These are phyloP conservation scores for Kregervanrija fluxuum DNA, from an alignment of 805 yeast species.

Conservation along the genomic window DNA sequence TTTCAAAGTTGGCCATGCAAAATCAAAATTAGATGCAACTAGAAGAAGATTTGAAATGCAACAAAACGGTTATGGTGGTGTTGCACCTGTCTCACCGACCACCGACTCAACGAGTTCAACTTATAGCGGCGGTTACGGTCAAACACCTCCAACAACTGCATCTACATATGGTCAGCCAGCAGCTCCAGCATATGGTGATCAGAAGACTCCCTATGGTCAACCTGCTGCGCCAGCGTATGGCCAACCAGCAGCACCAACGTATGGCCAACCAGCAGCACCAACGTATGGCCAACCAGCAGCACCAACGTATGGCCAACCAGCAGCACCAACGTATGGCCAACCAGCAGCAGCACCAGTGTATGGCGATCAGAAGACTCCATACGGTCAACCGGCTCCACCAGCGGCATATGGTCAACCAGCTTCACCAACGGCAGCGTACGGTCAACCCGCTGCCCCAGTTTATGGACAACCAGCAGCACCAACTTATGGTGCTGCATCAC, in stretches of 20 bases:
- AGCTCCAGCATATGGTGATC: slow-evolving; percentile 2
- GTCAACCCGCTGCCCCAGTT: slow-evolving; percentile 21
- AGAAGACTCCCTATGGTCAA: slow-evolving; percentile 6
- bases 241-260: slow-evolving; percentile 13
- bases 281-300: slow-evolving; percentile 12
- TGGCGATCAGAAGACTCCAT: slow-evolving; percentile 7
- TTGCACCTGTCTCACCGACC: slow-evolving; percentile 15
- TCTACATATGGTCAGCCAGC: slow-evolving; percentile 22
- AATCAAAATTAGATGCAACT: slow-evolving; percentile 74
- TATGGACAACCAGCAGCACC: slow-evolving; percentile 16
- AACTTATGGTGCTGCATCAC: slow-evolving; percentile 3
- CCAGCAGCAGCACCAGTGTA: slow-evolving; percentile 21
- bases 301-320: slow-evolving; percentile 23
- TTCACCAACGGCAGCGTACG: slow-evolving; percentile 9
- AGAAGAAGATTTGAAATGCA: slow-evolving; percentile 59
- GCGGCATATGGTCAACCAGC: slow-evolving; percentile 15
- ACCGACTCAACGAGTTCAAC: slow-evolving; percentile 25
- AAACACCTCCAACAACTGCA: slow-evolving; percentile 21
- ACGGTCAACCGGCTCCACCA: slow-evolving; percentile 8
- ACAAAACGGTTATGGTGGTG: slow-evolving; percentile 32
- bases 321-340: slow-evolving; percentile 31
- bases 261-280: slow-evolving; percentile 23
- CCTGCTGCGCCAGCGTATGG: slow-evolving; percentile 7
- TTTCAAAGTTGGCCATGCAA: slow-evolving; percentile 85
- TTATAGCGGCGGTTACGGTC: slow-evolving; percentile 25